Conservation (phyloP, 2,329 filamentous ascomycete genomes). For the Saccharata proteae region DNA sequence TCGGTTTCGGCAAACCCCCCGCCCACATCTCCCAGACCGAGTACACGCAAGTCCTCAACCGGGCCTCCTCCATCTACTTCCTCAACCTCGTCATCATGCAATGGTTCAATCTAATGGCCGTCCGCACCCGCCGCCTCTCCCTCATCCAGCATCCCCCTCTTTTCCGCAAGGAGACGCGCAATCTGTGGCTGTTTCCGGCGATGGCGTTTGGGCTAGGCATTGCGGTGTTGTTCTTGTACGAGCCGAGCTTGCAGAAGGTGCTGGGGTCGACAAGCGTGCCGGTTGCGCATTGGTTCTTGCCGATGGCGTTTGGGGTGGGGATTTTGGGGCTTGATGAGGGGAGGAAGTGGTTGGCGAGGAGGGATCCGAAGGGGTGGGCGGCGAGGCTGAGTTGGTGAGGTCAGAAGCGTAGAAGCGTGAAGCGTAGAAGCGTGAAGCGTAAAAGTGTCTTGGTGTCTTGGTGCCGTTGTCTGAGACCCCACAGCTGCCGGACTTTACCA, state of each 20-base stretch:
- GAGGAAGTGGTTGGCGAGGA: conserved; percentile 51
- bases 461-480: too few relatives aligned
- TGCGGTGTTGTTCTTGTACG: conserved; percentile 51
- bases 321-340: conserved; percentile 54
- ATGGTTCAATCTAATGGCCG: conserved; percentile 62
- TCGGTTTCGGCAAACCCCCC: conserved; percentile 48
- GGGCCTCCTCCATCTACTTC: conserved; percentile 65
- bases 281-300: conserved; percentile 65
- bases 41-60: conserved; percentile 45
- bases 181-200: conserved; percentile 57
- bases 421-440: too few relatives aligned
- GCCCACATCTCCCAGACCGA: conserved; percentile 38
- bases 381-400: too few relatives aligned
- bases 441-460: too few relatives aligned
- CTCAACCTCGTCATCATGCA: conserved; percentile 73
- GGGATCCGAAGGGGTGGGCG: too few relatives aligned
- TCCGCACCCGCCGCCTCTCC: conserved; percentile 46
- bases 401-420: too few relatives aligned
- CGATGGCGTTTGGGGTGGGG: conserved; percentile 56
- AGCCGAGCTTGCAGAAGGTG: conserved; percentile 49
- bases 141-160: conserved; percentile 62
- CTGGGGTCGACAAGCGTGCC: conserved; percentile 53
- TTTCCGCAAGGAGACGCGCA: conserved; percentile 53
- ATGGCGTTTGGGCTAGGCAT: conserved; percentile 58
- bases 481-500: too few relatives aligned